Conservation (phyloP, 73 alveolate species). For the Tetrahymena thermophila region DNA sequence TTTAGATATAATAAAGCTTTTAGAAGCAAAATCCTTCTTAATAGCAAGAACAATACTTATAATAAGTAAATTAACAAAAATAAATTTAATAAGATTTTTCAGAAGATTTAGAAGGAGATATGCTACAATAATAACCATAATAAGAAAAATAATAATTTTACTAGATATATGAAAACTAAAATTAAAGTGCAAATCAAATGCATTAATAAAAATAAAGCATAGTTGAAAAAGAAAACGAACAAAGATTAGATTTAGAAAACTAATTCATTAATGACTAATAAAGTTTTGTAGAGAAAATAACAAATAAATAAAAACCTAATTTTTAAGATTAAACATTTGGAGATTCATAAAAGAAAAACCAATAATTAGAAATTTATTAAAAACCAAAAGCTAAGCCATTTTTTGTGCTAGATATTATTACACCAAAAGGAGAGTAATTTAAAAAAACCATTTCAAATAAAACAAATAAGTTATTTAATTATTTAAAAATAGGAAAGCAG, state of each 20-base stretch:
- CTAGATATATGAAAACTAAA: background rate
- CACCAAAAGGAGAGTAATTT: background rate
- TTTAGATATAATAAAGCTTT: background rate
- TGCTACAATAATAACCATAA: background rate
- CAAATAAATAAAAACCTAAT: background rate
- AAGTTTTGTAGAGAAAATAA: background rate
- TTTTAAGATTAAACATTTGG: background rate
- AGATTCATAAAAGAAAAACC: background rate
- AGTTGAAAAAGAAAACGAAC: background rate
- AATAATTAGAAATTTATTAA: background rate
- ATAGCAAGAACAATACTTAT: background rate
- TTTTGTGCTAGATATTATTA: background rate
- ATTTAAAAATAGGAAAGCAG: background rate
- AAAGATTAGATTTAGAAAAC: too few relatives aligned
- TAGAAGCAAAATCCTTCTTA: background rate
- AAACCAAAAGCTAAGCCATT: background rate
- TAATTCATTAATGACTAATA: too few relatives aligned
- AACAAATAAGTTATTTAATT: background rate
- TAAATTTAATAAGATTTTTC: background rate
- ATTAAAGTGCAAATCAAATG: background rate
- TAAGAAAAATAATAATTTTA: background rate
- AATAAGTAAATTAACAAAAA: too few relatives aligned
- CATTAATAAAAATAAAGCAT: background rate
- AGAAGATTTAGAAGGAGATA: background rate
- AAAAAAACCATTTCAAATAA: background rate